These are phyloP conservation scores for Phytopythium ostracodes DNA, from an alignment of 352 stramenopile species.

Conservation along the genomic window DNA sequence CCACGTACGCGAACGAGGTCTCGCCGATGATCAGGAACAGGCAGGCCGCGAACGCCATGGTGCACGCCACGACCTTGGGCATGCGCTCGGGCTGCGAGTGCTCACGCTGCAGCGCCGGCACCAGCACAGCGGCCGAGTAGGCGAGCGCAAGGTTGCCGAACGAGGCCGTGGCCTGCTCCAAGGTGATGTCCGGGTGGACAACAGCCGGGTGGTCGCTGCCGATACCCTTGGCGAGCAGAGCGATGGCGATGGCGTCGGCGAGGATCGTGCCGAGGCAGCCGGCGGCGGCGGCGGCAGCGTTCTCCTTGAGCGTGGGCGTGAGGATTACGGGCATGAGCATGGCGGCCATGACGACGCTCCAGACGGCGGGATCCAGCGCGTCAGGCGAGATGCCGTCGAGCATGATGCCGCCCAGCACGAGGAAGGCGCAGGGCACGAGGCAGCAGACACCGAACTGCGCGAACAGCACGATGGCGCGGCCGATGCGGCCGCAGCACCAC, in stretches of 20 bases:
- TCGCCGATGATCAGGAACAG: slow-evolving; percentile 52
- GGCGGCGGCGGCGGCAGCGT: slow-evolving; percentile 41
- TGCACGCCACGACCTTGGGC: slow-evolving; percentile 43
- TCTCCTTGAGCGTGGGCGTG: slow-evolving; percentile 61
- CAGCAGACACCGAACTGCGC: slow-evolving; percentile 55
- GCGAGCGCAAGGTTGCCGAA: slow-evolving; percentile 62
- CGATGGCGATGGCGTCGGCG: slow-evolving; percentile 45
- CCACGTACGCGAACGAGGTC: slow-evolving; percentile 36
- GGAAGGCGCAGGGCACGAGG: slow-evolving; percentile 47
- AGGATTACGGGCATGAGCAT: slow-evolving; percentile 50
- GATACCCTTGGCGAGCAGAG: slow-evolving; percentile 38
- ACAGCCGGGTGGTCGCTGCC: slow-evolving; percentile 31
- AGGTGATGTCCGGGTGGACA: slow-evolving; percentile 33
- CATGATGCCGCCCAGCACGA: slow-evolving; percentile 59
- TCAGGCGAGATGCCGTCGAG: slow-evolving; percentile 45
- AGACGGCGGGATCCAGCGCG: slow-evolving; percentile 42
- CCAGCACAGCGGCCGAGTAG: slow-evolving; percentile 51
- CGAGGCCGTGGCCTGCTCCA: slow-evolving; percentile 42
- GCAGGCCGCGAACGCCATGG: slow-evolving; percentile 37
- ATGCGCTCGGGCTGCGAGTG: slow-evolving; percentile 60
- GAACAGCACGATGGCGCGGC: slow-evolving; percentile 50
- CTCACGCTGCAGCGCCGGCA: slow-evolving; percentile 56
- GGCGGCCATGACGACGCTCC: slow-evolving; percentile 58
- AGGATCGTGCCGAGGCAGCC: slow-evolving; percentile 52
- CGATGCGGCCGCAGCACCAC: slow-evolving; percentile 39